These are phyloP conservation scores for Pezicula radicicola DNA, from an alignment of 2,329 filamentous ascomycete species.

Conservation along the genomic window DNA sequence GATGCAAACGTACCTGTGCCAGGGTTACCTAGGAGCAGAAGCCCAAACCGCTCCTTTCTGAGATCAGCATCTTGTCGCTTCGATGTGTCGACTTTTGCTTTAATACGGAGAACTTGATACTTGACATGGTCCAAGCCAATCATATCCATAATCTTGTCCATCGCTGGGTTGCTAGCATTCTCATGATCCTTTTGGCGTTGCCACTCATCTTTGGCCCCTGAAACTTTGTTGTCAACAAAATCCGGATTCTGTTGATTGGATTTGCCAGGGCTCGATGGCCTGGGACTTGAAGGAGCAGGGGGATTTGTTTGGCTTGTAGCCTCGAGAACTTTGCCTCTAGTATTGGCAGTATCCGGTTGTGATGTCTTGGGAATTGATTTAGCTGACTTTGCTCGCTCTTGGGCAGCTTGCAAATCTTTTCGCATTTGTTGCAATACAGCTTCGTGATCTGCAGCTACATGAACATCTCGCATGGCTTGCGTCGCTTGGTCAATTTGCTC, in stretches of 20 bases:
- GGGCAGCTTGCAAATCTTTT: conserved; percentile 42
- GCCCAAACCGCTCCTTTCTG: conserved; percentile 56
- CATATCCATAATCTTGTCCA: conserved; percentile 68
- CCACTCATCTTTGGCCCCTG: conserved; percentile 52
- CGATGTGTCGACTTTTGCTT: conserved; percentile 57
- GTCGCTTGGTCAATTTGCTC: conserved; percentile 17
- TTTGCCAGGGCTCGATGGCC: not conserved
- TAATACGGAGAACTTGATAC: conserved; percentile 57
- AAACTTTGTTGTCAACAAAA: conserved; percentile 17
- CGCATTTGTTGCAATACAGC: conserved; percentile 42
- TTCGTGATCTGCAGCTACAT: conserved; percentile 42
- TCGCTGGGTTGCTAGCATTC: conserved; percentile 43
- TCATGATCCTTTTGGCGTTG: conserved; percentile 53
- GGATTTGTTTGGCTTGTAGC: not conserved
- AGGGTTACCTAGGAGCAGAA: conserved; percentile 67
- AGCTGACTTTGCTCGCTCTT: conserved; percentile 24
- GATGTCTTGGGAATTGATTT: not conserved
- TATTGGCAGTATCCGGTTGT: not conserved
- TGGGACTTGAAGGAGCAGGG: not conserved
- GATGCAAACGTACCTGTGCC: conserved; percentile 57
- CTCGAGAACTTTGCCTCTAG: no score
- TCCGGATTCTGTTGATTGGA: conserved; percentile 12
- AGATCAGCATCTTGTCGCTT: conserved; percentile 55
- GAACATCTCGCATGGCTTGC: conserved; percentile 37
- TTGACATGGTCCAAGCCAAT: conserved; percentile 72